A percentile compares a stretch with the other conserved stretches of the same genome.
phyloP scores from a whole-genome alignment of 2,329 filamentous ascomycete species.

The Penicillium brevicompactum region DNA sequence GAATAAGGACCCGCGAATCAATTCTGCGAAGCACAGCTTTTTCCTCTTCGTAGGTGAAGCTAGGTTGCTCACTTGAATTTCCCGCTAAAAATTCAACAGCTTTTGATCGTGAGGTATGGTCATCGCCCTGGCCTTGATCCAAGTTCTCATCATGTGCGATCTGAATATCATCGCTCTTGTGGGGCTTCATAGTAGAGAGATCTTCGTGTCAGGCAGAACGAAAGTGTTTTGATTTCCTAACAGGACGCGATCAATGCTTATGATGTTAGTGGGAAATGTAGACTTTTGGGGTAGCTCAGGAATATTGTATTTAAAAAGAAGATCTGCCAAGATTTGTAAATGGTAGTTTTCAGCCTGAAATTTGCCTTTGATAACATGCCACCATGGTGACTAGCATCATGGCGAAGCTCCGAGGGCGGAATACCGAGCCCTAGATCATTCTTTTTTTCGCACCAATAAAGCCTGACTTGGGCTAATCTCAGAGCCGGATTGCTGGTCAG shows the following conservation, averaged over 20 bases:
- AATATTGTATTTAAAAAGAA: no score
- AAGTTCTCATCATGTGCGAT: not conserved
- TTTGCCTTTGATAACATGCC: not conserved
- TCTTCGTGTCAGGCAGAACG: not conserved
- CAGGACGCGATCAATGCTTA: not conserved
- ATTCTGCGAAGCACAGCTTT: slow-evolving; percentile 41
- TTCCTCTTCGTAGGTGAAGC: slow-evolving; percentile 56
- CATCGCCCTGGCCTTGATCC: not conserved
- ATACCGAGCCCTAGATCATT: not conserved
- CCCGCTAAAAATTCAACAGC: not conserved
- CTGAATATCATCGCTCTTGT: not conserved
- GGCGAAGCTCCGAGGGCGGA: not conserved
- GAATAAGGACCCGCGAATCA: slow-evolving; percentile 53
- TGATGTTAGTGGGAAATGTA: not conserved
- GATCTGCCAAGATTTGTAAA: not conserved
- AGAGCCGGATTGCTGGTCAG: not conserved
- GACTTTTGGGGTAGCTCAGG: no score
- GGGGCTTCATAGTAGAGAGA: not conserved
- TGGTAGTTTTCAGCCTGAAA: not conserved
- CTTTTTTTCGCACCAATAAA: slow-evolving; percentile 1
- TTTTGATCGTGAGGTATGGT: not conserved
- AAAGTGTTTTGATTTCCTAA: not conserved
- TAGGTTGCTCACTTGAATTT: not conserved
- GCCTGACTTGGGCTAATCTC: not conserved
- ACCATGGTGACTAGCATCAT: not conserved